phyloP scores from a whole-genome alignment of 2,329 filamentous ascomycete genomes.

The Xylaria sp. region DNA sequence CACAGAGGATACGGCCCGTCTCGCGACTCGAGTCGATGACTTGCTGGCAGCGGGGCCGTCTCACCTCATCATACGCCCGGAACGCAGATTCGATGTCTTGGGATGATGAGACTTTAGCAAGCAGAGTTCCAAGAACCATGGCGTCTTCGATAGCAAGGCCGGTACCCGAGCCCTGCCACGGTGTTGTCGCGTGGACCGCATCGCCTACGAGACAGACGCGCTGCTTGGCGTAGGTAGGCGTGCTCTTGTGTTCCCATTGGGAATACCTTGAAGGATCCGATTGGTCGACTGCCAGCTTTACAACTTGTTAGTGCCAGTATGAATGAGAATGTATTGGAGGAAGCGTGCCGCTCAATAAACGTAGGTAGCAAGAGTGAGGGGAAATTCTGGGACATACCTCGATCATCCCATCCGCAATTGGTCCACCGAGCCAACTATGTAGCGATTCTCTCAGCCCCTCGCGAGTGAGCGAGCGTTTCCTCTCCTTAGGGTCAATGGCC shows the following conservation, averaged over 20 bases:
- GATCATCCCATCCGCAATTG: constrained; percentile 39
- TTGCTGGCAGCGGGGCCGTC: constrained; percentile 30
- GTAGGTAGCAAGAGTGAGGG: too few species aligned
- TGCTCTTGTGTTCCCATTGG: constrained; percentile 39
- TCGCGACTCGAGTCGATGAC: constrained; percentile 33
- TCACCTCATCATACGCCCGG: constrained; percentile 17
- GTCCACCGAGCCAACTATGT: constrained; percentile 31
- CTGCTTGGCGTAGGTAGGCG: constrained; percentile 30
- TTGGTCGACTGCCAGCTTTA: constrained; percentile 34
- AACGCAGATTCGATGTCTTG: constrained; percentile 22
- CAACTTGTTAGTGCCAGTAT: not conserved
- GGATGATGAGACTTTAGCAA: not conserved
- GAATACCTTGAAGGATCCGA: constrained; percentile 29
- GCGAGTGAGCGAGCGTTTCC: constrained; percentile 27
- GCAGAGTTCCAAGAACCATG: constrained; percentile 31
- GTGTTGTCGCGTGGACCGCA: constrained; percentile 38
- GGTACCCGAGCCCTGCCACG: constrained; percentile 37
- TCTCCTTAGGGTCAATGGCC: constrained; percentile 10
- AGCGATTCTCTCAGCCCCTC: constrained; percentile 21
- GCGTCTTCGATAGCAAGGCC: constrained; percentile 40
- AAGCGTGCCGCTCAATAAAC: not conserved
- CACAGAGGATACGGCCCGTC: constrained; percentile 28
- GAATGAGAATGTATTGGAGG: not conserved
- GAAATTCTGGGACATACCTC: constrained; percentile 35
- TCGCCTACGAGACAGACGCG: constrained; percentile 38